A percentile compares a stretch with the other conserved stretches of the same genome.
Conservation (phyloP, 139 green algal genomes). For the Auxenochlorella protothecoides region DNA sequence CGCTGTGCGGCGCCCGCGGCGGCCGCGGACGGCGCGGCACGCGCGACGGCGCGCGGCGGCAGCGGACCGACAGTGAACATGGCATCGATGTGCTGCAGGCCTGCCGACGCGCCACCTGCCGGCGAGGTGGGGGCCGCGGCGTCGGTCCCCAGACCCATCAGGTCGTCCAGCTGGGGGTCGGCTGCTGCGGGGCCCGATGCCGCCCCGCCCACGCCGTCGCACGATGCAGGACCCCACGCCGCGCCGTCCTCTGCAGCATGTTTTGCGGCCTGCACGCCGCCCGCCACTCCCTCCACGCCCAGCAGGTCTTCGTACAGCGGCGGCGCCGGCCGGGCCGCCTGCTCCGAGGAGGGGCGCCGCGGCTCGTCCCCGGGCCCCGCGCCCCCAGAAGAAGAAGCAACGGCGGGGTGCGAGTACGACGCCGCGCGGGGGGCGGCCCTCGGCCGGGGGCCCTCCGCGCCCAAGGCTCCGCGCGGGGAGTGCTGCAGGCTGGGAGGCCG, state of each 20-base stretch:
- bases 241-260: too few species aligned
- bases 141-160: constrained; percentile 3
- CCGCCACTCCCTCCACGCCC: constrained; percentile 1
- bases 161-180: background rate
- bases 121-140: too few species aligned
- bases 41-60: background rate
- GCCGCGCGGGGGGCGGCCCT: too few species aligned
- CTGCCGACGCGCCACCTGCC: background rate
- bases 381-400: too few species aligned
- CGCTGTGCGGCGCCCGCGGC: background rate
- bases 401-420: too few species aligned
- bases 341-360: background rate
- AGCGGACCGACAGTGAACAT: constrained; percentile 20
- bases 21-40: background rate
- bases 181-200: background rate
- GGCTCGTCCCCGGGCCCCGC: too few species aligned
- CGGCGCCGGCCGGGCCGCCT: background rate
- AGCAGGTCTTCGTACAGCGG: constrained; percentile 11
- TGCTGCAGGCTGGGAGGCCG: too few species aligned
- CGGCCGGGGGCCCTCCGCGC: too few species aligned
- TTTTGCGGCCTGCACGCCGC: too few species aligned
- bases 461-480: too few species aligned
- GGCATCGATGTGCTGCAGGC: constrained; percentile 22
- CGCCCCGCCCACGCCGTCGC: background rate
- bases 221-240: background rate